phyloP scores from a whole-genome alignment of 306 rosid species.

The Begonia peltatifolia region DNA sequence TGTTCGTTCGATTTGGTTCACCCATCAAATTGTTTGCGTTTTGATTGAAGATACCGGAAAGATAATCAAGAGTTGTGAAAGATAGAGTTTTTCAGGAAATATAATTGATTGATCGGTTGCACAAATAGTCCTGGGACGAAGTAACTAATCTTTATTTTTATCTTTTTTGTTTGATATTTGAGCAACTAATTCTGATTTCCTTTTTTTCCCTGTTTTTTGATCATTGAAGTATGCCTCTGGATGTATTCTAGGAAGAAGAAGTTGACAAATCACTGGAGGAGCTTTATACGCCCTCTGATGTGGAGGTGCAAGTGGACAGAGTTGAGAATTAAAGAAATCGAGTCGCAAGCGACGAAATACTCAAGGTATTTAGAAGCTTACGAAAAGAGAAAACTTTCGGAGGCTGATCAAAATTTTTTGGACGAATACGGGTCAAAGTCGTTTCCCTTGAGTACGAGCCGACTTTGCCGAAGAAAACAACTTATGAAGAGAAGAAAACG shows the following conservation, averaged over 20 bases:
- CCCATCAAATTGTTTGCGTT: too few species aligned
- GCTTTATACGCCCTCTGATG: conserved; percentile 58
- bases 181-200: too few species aligned
- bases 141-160: too few species aligned
- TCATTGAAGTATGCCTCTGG: conserved; percentile 6
- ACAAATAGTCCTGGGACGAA: too few species aligned
- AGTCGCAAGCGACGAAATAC: conserved; percentile 44
- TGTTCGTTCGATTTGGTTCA: too few species aligned
- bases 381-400: conserved; percentile 21
- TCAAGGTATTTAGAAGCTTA: conserved; percentile 37
- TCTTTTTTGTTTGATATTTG: too few species aligned
- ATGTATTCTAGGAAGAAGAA: conserved; percentile 53
- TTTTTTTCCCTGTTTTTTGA: too few species aligned
- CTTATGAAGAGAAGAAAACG: conserved; percentile 61
- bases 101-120: too few species aligned
- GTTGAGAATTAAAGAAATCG: conserved; percentile 56
- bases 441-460: conserved; percentile 26
- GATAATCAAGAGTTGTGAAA: too few species aligned
- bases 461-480: conserved; percentile 18
- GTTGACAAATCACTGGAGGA: conserved; percentile 82
- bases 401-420: conserved; percentile 16
- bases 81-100: too few species aligned
- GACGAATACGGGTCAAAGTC: conserved; percentile 36
- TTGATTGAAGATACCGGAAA: too few species aligned
- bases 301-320: conserved; percentile 95